Conservation (phyloP, 352 stramenopile genomes). For the Phytopythium kandeliae region DNA sequence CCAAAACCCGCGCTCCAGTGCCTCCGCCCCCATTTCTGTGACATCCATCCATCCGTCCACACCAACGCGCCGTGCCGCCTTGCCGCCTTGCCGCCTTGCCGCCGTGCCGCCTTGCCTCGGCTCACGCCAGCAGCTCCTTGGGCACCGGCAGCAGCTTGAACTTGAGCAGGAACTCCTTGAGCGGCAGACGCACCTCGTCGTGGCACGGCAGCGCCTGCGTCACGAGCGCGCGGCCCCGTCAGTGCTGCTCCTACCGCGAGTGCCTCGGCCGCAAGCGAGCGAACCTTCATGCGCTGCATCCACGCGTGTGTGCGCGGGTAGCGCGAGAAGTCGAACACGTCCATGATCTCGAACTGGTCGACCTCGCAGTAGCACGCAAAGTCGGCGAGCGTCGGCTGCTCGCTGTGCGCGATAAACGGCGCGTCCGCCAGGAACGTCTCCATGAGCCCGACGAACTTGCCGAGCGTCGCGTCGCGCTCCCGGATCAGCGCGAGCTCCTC, state of each 20-base stretch:
- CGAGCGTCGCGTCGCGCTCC: slow-evolving; percentile 15
- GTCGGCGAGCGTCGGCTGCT: slow-evolving; percentile 31
- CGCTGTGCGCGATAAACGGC: slow-evolving; percentile 18
- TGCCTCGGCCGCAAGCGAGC: no score
- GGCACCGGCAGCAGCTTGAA: slow-evolving; percentile 13
- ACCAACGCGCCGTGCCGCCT: no score
- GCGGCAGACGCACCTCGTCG: slow-evolving; percentile 25
- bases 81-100: no score
- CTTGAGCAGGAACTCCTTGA: slow-evolving; percentile 26
- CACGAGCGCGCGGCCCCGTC: no score
- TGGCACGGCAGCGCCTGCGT: slow-evolving; percentile 20
- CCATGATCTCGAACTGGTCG: slow-evolving; percentile 28
- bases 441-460: slow-evolving; percentile 16
- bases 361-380: slow-evolving; percentile 40
- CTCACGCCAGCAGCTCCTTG: slow-evolving; percentile 10
- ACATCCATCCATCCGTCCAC: no score
- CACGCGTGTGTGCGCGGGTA: slow-evolving; percentile 19
- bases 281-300: slow-evolving; percentile 25
- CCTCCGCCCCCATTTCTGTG: no score
- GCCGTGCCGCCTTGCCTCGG: no score
- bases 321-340: slow-evolving; percentile 20
- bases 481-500: slow-evolving; percentile 14
- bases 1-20: background rate
- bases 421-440: slow-evolving; percentile 24
- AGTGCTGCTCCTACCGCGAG: no score